Percentiles rank a stretch among this genome's conserved stretches.
phyloP scores from a whole-genome alignment of 2,329 filamentous ascomycete species.

The Epichloe amarillans region DNA sequence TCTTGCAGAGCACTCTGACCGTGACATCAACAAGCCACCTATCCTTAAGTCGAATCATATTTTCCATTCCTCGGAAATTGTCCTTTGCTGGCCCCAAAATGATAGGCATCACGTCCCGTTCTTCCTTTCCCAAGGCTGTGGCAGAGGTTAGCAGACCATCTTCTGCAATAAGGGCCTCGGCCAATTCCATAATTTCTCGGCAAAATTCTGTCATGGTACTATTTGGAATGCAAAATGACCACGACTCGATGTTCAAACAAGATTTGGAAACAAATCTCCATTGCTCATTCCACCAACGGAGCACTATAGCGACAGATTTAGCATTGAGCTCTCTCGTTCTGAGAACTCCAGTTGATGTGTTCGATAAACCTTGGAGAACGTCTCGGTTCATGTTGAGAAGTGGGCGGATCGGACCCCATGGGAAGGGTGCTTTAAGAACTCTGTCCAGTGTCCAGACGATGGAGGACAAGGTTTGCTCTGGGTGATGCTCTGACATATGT shows the following conservation, averaged over 20 bases:
- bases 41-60: constrained; percentile 84
- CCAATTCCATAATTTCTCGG: constrained; percentile 88
- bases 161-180: constrained; percentile 71
- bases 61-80: constrained; percentile 56
- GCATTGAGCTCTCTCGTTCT: constrained; percentile 41
- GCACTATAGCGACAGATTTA: constrained; percentile 51
- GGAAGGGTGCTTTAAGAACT: constrained; percentile 21
- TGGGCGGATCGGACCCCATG: constrained; percentile 45
- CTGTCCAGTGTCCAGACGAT: constrained; percentile 30
- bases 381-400: constrained; percentile 44
- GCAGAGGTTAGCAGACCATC: constrained; percentile 73
- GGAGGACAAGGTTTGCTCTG: constrained; percentile 26
- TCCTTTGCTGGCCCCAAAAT: constrained; percentile 27
- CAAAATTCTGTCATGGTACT: constrained; percentile 80
- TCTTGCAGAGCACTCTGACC: constrained; percentile 70
- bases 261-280: constrained; percentile 74
- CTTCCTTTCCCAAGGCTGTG: constrained; percentile 20
- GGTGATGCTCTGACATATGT: constrained; percentile 26
- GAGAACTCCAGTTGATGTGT: constrained; percentile 41
- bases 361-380: constrained; percentile 42
- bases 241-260: constrained; percentile 70
- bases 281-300: constrained; percentile 69
- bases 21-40: constrained; percentile 71
- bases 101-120: constrained; percentile 25
- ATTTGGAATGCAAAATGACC: constrained; percentile 68